Base-by-base conservation (phyloP, 106 monocot species). In the Dendrobium chrysotoxum region DNA sequence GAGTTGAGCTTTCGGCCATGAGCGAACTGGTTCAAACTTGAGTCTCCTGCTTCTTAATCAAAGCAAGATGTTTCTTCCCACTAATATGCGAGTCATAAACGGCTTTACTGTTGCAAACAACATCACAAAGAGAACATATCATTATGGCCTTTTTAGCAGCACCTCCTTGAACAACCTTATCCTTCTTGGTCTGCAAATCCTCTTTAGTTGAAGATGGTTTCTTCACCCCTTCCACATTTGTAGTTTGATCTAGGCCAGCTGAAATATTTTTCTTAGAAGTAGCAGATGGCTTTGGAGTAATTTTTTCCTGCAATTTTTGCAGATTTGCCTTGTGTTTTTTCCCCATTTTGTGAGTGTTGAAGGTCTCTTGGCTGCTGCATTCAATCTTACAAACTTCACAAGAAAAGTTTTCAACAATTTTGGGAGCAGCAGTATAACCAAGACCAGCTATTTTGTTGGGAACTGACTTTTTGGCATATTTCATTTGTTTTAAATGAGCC, bases 51-150 rank as follows among this genome's bases (percentile, higher is more conserved):
- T 85, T 76, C 65, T 76, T 89, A 61, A 87, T 72, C 88, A 81
- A 86, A 6, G 76, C 28, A 41, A 78, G 64, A 61, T 92, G 95
- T 75, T 86, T 95, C 68, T 82, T 70, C 0, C 92, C 85, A 8
- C 66, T 73, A 39, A 90, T 65, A 81, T 90, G 92, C 30, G 25
- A 78, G 28, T 79, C 54, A 28, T 84, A 89, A 4, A 90, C 95
- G 17, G 50, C 72, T 20, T 90, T 77, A 9, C 88, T 87, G 79
- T 92, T 95, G 88, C 92, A 90, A 10, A 90, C 95, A 12, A 95
- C 78, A 39, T 95, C 88, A 78, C 92, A 92, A 11, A 85, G 21
- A 1, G 74, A 53, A 81, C 92, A 95, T 5, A 83, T 47, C 78
- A 39, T 86, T 40, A 92, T 80, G 6, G 84, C 82, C 25, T 80